A percentile compares a stretch with the other conserved stretches of the same genome.
Conservation (phyloP, 176 grass and related monocot genomes). For the Puccinellia tenuiflora region DNA sequence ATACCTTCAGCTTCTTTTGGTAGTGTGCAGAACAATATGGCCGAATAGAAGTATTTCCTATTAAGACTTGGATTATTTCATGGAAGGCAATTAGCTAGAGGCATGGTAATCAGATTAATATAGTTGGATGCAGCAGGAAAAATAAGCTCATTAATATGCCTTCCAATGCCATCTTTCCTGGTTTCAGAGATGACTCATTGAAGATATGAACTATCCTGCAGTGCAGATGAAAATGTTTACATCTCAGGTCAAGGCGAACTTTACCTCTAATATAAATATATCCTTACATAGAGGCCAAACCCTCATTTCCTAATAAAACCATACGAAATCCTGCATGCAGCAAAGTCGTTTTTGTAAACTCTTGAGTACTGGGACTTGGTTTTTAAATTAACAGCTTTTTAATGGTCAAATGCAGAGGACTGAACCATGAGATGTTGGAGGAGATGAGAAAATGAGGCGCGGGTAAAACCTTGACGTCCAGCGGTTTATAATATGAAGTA, state of each 20-base stretch:
- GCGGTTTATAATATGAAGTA: slow-evolving; percentile 43
- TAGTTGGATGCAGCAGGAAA: slow-evolving; percentile 8
- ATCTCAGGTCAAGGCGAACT: too few species aligned
- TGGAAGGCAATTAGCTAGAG: slow-evolving; percentile 18
- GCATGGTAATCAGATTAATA: neutral
- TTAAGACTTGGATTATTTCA: slow-evolving; percentile 33
- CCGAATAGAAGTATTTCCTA: slow-evolving; percentile 55
- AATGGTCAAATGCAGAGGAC: neutral
- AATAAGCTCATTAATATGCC: too few species aligned
- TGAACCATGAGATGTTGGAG: neutral
- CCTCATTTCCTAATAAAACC: too few species aligned
- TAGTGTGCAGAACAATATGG: slow-evolving; percentile 49
- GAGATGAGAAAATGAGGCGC: slow-evolving; percentile 4
- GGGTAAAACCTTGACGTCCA: slow-evolving; percentile 57
- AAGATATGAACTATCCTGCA: too few species aligned
- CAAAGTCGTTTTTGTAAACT: neutral
- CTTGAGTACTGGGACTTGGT: neutral
- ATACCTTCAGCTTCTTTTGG: slow-evolving; percentile 56
- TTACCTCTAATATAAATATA: too few species aligned
- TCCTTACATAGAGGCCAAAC: too few species aligned
- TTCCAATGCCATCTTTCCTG: too few species aligned
- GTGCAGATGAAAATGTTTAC: too few species aligned
- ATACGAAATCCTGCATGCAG: slow-evolving; percentile 45
- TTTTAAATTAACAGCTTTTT: neutral
- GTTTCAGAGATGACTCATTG: too few species aligned